Conservation (phyloP, 2,329 filamentous ascomycete genomes). For the Lecanicillium sp. region DNA sequence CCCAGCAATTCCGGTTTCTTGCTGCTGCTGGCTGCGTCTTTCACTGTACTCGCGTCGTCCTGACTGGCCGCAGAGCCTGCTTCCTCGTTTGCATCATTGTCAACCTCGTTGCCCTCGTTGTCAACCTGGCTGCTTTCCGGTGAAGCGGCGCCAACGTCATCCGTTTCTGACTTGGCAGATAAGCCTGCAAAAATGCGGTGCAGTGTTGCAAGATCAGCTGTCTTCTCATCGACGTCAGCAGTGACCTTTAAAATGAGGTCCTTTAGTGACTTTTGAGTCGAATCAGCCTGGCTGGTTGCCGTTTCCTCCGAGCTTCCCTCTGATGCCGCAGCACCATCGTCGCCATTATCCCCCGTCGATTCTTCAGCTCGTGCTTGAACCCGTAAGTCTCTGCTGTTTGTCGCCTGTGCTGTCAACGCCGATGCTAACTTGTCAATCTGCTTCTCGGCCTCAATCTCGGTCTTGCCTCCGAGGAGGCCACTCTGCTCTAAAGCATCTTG, state of each 20-base stretch:
- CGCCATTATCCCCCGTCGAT: slow-evolving; percentile 9
- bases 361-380: slow-evolving; percentile 7
- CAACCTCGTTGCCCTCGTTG: background rate
- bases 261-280: slow-evolving; percentile 24
- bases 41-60: background rate
- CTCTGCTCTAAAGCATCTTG: slow-evolving; percentile 48
- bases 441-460: slow-evolving; percentile 35
- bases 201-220: slow-evolving; percentile 37
- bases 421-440: slow-evolving; percentile 45
- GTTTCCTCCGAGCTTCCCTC: background rate
- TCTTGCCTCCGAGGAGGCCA: slow-evolving; percentile 39
- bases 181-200: slow-evolving; percentile 44
- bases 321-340: slow-evolving; percentile 6
- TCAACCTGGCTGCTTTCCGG: background rate
- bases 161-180: slow-evolving; percentile 25
- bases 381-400: slow-evolving; percentile 16
- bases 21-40: background rate
- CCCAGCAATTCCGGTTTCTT: slow-evolving; percentile 44
- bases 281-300: slow-evolving; percentile 1
- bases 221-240: slow-evolving; percentile 33
- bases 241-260: slow-evolving; percentile 47
- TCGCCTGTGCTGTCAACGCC: slow-evolving; percentile 32
- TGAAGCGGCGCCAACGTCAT: background rate
- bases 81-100: background rate
- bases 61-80: slow-evolving; percentile 5